Evolutionary conservation across 177 flowering plant species (phyloP).

Genomic region (Vitis hybrid): DNA sequence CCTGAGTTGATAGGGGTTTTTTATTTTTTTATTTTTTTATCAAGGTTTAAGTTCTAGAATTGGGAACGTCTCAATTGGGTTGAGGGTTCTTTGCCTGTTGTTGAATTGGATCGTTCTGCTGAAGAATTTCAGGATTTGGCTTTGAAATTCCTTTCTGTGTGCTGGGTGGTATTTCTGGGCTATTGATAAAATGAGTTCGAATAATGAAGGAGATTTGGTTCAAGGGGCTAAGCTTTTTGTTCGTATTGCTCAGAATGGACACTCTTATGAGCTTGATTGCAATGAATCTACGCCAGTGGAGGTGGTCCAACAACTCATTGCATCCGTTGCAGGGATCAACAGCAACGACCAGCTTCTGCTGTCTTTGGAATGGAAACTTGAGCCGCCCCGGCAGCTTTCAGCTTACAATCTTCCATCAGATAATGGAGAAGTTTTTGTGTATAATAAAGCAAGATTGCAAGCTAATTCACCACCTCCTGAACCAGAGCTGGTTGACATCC

Average conservation of each 20-base stretch:
- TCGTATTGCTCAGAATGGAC: conserved; percentile 90
- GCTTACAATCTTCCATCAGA: conserved; percentile 73
- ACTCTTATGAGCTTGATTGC: conserved; percentile 72
- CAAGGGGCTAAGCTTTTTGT: conserved; percentile 61
- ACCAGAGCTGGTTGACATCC: conserved; percentile 49
- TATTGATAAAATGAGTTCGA: conserved; percentile 59
- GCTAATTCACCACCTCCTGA: conserved; percentile 60
- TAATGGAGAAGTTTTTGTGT: conserved; percentile 76
- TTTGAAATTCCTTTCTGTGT: not conserved
- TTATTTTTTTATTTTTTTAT: not conserved
- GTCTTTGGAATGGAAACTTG: conserved; percentile 75
- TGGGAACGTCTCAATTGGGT: not conserved
- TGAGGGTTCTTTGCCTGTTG: not conserved
- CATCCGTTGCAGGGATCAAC: conserved; percentile 54
- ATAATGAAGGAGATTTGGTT: conserved; percentile 34
- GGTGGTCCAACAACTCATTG: conserved; percentile 60
- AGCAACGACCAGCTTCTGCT: conserved; percentile 78
- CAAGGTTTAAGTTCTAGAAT: not conserved
- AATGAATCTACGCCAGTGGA: conserved; percentile 68
- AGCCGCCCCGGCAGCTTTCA: conserved; percentile 62
- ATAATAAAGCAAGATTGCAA: conserved; percentile 62
- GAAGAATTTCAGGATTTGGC: conserved; percentile 5
- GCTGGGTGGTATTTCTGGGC: conserved; percentile 3
- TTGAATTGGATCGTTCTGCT: too few species aligned
- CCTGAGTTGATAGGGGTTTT: not conserved